A percentile compares a stretch with the other conserved stretches of the same genome.
phyloP scores from a whole-genome alignment of 345 rosid genomes.

The Eucalyptus leucophloia region DNA sequence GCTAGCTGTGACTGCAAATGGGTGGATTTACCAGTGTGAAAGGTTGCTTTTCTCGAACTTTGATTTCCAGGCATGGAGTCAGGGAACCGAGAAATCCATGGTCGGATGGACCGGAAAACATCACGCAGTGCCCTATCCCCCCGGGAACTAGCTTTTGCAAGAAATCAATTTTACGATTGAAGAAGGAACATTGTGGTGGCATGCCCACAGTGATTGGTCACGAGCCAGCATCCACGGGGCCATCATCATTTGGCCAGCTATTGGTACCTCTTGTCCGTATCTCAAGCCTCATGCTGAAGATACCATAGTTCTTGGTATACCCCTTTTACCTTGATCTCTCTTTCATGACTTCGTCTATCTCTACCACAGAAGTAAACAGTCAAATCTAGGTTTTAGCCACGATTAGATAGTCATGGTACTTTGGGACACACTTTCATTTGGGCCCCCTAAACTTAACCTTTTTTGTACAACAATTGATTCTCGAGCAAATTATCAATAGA shows the following conservation, averaged over 20 bases:
- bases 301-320: conserved; percentile 1
- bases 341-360: background rate
- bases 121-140: conserved; percentile 16
- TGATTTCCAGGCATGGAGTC: conserved; percentile 16
- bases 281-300: background rate
- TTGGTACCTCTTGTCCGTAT: background rate
- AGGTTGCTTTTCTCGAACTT: background rate
- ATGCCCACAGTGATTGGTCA: conserved; percentile 38
- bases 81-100: conserved; percentile 14
- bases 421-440: background rate
- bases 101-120: conserved; percentile 17
- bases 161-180: background rate
- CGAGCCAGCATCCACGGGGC: conserved; percentile 28
- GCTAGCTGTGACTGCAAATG: background rate
- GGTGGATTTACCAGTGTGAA: background rate
- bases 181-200: conserved; percentile 40
- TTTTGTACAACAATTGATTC: background rate
- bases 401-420: background rate
- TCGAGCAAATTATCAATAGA: background rate
- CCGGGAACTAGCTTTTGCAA: background rate
- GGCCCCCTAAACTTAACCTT: background rate
- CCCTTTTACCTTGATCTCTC: background rate
- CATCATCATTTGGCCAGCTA: background rate
- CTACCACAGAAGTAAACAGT: background rate
- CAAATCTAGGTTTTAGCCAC: background rate